phyloP scores from a whole-genome alignment of 1,284 basidiomycete genomes.

The Boletus coffeatus region DNA sequence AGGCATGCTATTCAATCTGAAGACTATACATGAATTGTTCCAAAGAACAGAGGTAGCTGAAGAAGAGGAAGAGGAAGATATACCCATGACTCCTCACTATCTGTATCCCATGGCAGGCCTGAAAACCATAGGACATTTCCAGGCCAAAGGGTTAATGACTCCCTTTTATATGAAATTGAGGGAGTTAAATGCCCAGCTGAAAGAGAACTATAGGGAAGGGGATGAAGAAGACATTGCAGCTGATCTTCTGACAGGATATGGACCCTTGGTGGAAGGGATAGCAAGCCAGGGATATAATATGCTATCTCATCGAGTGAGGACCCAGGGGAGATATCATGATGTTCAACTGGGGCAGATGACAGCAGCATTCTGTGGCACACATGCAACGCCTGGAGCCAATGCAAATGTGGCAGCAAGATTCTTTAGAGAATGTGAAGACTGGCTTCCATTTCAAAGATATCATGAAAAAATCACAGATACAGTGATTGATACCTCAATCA shows the following conservation, averaged over 20 bases:
- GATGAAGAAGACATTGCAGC: neutral
- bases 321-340: neutral
- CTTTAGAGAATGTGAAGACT: neutral
- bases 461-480: neutral
- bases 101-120: slow-evolving; percentile 6
- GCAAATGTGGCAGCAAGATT: neutral
- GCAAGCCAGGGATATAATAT: neutral
- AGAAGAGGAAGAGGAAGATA: neutral
- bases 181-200: neutral
- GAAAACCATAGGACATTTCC: neutral
- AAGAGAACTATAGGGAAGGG: neutral
- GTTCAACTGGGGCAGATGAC: neutral
- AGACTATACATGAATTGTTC: neutral
- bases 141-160: slow-evolving; percentile 1
- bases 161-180: neutral
- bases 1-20: slow-evolving; percentile 4
- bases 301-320: neutral
- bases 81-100: neutral
- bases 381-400: neutral
- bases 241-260: neutral
- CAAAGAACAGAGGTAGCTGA: neutral
- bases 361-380: neutral
- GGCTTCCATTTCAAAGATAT: neutral
- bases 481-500: neutral
- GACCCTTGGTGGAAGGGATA: neutral